Base-by-base conservation (phyloP, 805 yeast genomes). In the Candida dendrica region DNA sequence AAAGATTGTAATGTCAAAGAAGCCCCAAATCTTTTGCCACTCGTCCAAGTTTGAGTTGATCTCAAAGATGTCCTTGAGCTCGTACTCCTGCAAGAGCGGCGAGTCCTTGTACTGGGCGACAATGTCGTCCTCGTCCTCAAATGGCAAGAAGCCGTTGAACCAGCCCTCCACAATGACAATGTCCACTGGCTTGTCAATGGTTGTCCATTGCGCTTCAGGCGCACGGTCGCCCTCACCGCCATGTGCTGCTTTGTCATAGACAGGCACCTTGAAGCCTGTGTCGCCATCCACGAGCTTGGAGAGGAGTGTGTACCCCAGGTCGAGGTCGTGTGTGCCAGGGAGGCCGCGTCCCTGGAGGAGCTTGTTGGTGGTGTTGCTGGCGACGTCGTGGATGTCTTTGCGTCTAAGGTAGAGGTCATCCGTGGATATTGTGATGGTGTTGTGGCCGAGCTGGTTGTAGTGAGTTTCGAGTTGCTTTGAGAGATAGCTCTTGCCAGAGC, bases 311-410 rank as follows among this genome's bases (percentile, higher is more conserved):
- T 47, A 37, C 16, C 58, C 56, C 19, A 42, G 22, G 13, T 42
- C 49, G 27, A 85, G 53, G 55, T 91, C 97, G 59, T 91, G 98
- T 0, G 98, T 91, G 0, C 97, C 97, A 0, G 98, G 98, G 14
- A 86, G 69, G 0, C 98, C 98, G 20, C 98, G 66, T 3, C 95
- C 95, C 44, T 69, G 74, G 15, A 87, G 53, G 37, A 91, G 63
- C 30, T 62, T 57, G 55, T 86, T 85, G 13, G 62, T 70, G 1
- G 66, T 56, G 45, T 66, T 62, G 6, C 47, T 32, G 1, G 74
- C 71, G 19, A 89, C 55, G 27, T 46, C 44, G 20, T 43, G 45
- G 55, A 88, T 96, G 16, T 81, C 81, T 7, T 55, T 60, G 55
- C 77, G 79, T 0, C 86, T 77, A 33, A 86, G 64, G 58, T 91